A percentile compares a stretch with the other conserved stretches of the same genome.
These are phyloP conservation scores for Mariannaea sp. DNA, from an alignment of 2,329 filamentous ascomycete genomes.

Conservation along the genomic window DNA sequence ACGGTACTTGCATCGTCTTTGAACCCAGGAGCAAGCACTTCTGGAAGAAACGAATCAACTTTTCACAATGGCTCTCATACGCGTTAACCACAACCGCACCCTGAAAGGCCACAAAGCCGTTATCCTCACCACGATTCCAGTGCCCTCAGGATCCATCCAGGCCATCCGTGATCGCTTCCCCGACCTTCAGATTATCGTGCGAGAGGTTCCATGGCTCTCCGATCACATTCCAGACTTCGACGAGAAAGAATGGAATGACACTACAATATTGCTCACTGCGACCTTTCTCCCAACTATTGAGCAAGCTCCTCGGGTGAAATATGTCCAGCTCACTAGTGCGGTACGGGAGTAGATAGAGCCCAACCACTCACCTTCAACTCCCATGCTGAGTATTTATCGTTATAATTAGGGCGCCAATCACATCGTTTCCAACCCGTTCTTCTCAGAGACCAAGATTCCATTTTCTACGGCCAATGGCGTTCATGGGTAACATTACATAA, in stretches of 20 bases:
- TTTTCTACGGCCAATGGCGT: slow-evolving; percentile 63
- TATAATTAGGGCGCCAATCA: slow-evolving; percentile 61
- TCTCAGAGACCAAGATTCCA: slow-evolving; percentile 53
- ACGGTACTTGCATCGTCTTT: neutral
- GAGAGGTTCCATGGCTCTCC: slow-evolving; percentile 38
- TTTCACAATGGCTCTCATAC: slow-evolving; percentile 28
- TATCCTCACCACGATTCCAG: slow-evolving; percentile 43
- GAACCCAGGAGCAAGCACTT: neutral
- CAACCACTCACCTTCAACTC: too few relatives aligned
- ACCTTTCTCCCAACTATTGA: slow-evolving; percentile 49
- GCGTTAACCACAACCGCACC: slow-evolving; percentile 40
- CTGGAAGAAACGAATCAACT: neutral
- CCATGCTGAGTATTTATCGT: too few relatives aligned
- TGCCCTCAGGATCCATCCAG: slow-evolving; percentile 43
- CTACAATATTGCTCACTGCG: slow-evolving; percentile 55
- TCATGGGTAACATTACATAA: slow-evolving; percentile 51
- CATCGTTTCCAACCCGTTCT: slow-evolving; percentile 52
- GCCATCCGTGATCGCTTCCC: slow-evolving; percentile 48
- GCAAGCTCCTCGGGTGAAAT: slow-evolving; percentile 53
- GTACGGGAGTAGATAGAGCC: too few relatives aligned
- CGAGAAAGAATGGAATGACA: slow-evolving; percentile 50
- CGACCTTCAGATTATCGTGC: slow-evolving; percentile 47
- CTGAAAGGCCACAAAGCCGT: slow-evolving; percentile 56
- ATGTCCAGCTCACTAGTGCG: slow-evolving; percentile 59
- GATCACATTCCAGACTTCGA: slow-evolving; percentile 35